Conservation (phyloP, 176 grass and related monocot species). For the Carex kokanica region DNA sequence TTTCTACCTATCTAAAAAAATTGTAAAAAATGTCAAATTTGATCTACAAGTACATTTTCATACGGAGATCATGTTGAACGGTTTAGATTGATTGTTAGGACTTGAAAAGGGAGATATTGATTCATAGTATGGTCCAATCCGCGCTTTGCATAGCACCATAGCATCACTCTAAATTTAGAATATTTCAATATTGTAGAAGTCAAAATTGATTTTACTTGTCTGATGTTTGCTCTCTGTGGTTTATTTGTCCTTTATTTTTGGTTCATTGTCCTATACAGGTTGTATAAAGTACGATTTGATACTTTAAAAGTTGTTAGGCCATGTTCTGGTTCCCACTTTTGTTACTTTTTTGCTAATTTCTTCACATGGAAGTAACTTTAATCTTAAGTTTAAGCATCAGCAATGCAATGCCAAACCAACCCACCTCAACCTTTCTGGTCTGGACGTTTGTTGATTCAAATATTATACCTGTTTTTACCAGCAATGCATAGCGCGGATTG, state of each 20-base stretch:
- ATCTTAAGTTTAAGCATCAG: background rate
- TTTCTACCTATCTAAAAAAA: too few relatives aligned
- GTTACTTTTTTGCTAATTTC: background rate
- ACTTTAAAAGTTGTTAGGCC: background rate
- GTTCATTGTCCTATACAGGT: conserved; percentile 15
- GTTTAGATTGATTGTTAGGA: too few relatives aligned
- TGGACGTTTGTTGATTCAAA: background rate
- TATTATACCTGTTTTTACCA: background rate
- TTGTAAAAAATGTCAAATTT: too few relatives aligned
- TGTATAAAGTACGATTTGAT: background rate
- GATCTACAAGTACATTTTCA: too few relatives aligned
- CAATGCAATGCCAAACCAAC: background rate
- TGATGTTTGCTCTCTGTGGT: background rate
- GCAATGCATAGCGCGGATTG: too few relatives aligned
- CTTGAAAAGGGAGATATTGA: too few relatives aligned
- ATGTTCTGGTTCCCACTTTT: background rate
- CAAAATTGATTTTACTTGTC: background rate
- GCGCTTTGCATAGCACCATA: too few relatives aligned
- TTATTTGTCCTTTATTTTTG: background rate
- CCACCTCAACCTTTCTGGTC: background rate
- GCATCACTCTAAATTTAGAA: too few relatives aligned
- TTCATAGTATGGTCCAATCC: too few relatives aligned
- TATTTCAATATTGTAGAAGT: background rate
- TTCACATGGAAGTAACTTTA: background rate
- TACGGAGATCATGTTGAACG: too few relatives aligned